Conservation (phyloP, 2,329 filamentous ascomycete genomes). For the Cytospora piceicola region DNA sequence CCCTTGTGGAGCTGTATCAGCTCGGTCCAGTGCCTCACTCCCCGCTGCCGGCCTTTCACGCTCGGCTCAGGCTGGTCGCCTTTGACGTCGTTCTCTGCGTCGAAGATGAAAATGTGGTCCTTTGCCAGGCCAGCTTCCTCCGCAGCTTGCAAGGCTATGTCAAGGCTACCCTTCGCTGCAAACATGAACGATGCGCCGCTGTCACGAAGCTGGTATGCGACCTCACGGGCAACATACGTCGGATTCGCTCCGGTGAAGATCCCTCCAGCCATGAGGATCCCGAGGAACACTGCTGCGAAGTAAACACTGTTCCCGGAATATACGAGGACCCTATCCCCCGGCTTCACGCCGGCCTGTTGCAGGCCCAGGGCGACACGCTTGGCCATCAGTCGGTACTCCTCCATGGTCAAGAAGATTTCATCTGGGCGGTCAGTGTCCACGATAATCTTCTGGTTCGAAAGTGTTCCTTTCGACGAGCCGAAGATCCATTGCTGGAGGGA, state of each 20-base stretch:
- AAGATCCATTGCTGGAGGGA: constrained; percentile 62
- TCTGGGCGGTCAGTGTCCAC: constrained; percentile 70
- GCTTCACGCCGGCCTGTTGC: constrained; percentile 63
- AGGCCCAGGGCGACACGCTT: constrained; percentile 75
- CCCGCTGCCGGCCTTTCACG: constrained; percentile 34
- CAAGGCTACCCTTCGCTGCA: constrained; percentile 61
- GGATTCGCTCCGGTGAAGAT: constrained; percentile 68
- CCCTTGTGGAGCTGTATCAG: constrained; percentile 54
- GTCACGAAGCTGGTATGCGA: constrained; percentile 76
- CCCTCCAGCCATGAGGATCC: constrained; percentile 76
- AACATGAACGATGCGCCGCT: constrained; percentile 70
- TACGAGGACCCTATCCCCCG: constrained; percentile 72
- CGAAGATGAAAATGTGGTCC: constrained; percentile 67
- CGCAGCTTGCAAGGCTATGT: constrained; percentile 69
- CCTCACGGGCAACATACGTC: constrained; percentile 64
- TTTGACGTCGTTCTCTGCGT: constrained; percentile 51
- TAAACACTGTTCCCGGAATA: constrained; percentile 76
- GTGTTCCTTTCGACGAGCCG: constrained; percentile 48
- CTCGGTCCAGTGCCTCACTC: constrained; percentile 66
- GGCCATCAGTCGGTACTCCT: constrained; percentile 69
- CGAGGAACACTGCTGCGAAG: constrained; percentile 72
- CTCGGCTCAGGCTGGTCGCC: constrained; percentile 34
- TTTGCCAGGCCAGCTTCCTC: constrained; percentile 57
- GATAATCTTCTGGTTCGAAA: constrained; percentile 53
- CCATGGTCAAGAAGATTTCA: constrained; percentile 66